Evolutionary conservation across 129 eudicot genomes (phyloP), one percentile per base, ranked within the genome.

Genomic region (Saussurea involucrata): DNA sequence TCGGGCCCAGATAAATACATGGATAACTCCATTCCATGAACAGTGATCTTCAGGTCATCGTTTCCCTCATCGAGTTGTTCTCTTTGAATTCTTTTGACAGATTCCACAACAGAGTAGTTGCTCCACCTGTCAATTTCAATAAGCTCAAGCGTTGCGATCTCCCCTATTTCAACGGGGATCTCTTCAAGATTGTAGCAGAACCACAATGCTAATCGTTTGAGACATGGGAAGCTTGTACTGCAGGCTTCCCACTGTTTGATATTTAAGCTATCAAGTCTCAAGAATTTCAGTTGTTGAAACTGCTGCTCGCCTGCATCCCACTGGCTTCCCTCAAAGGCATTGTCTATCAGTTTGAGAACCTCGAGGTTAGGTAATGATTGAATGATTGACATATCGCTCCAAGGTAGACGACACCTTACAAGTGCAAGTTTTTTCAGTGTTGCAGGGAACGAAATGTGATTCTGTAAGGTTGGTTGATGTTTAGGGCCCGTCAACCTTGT

Each of bases 321-420:
- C 18, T 1, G 25, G 8, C 68, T 27, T 31, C 89, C 91, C 21
- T 10, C 2, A 69, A 89, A 86, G 0, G 86, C 87, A 8, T 73
- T 15, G 6, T 68, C 72, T 29, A 40, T 55, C 34, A 85, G 7
- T 34, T 83, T 78, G 0, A 87, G 86, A 72, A 71, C 84, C 71
- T 86, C 88, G 13, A 89, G 91, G 33, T 87, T 66, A 6, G 86
- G 89, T 34, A 89, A 57, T 18, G 70, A 70, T 15, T 78, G 86
- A n/a, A 89, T 36, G 0, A 55, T 12, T 1, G 46, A 27, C 86
- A 85, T 73, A 17, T 72, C 8, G 3, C 75, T 74, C 87, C 91
- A 89, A 17, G 64, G 66, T 8, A 81, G 34, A 73, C 18, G 12
- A 15, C 80, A 63, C 0, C 49, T 32, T 5, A 80, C 18, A 21